Evolutionary conservation across 2,329 filamentous ascomycete genomes (phyloP).

Genomic region (Onygenales sp.): DNA sequence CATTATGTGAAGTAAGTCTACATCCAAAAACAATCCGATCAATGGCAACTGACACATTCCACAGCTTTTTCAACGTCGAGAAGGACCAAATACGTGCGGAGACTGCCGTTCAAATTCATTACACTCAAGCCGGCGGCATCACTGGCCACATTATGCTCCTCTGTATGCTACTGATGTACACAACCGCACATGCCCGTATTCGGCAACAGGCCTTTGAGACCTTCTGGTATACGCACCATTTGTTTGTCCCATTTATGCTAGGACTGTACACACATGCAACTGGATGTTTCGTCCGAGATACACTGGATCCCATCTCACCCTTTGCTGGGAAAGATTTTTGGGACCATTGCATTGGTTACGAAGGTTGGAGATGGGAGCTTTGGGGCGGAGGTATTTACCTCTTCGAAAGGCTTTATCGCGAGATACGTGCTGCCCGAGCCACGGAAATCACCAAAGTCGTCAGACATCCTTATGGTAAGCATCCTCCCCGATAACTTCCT

Average conservation of each 20-base stretch:
- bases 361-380: constrained; percentile 96
- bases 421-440: constrained; percentile 70
- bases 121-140: constrained; percentile 76
- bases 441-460: constrained; percentile 92
- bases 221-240: constrained; percentile 98
- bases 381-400: constrained; percentile 79
- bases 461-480: constrained; percentile 81
- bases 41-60: constrained; percentile 16
- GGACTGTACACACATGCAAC: constrained; percentile 92
- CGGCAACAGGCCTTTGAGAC: constrained; percentile 96
- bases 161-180: constrained; percentile 99
- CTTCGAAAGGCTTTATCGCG: constrained; percentile 78
- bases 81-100: constrained; percentile 69
- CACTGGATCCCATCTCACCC: constrained; percentile 60
- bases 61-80: constrained; percentile 90
- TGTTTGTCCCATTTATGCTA: constrained; percentile 94
- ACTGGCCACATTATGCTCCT: constrained; percentile 96
- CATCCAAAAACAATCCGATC: not conserved
- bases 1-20: constrained; percentile 85
- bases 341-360: constrained; percentile 87
- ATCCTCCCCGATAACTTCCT: constrained; percentile 18
- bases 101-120: constrained; percentile 83
- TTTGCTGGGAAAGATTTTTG: constrained; percentile 77
- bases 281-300: constrained; percentile 92
- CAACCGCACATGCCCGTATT: constrained; percentile 84